Evolutionary conservation across 2,329 filamentous ascomycete genomes (phyloP), one percentile per base, ranked within the genome.

Genomic region (Aureobasidium sp.): DNA sequence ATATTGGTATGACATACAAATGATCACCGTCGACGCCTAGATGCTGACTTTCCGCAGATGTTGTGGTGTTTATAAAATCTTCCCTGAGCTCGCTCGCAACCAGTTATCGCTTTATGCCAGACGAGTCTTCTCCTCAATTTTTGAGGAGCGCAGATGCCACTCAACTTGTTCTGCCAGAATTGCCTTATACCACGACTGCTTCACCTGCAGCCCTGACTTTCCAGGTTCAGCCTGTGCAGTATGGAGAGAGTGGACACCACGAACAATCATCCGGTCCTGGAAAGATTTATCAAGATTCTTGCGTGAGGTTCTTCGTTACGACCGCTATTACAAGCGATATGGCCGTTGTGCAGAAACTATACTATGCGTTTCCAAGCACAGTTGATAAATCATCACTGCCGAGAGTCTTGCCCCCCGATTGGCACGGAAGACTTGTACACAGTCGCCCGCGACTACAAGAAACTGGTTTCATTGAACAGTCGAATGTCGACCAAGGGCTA

Each of bases 61-160:
- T 62, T 7, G 60, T 69, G 52, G 63, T 75, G 2, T 45, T 74
- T 6, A 34, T 75, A 5, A 67, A 71, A 57, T 76, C 75, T 2
- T 66, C 66, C 0, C 25, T 74, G 15, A 72, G 73, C 36, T 58
- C 63, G 15, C 62, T 73, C 13, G 60, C 70, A 6, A 72, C 71
- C n/a, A 60, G 67, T 5, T 74, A 72, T 49, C 63, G 64, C 25
- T 73, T 74, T 50, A 50, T 25, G 25, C 27, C 34, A 8, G 58
- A 54, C 25, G 34, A 62, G 8, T 27, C 61, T 15, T 50, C 63
- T 27, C 41, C 63, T 25, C 57, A 63, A 13, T 39, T 67, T 16
- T 67, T 59, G n/a, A 32, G 66, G 3, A 65, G 62, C 16, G 69
- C 69, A 2, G 73, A 75, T 61, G 69, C 70, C 6, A 65, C 63